Base-by-base conservation (phyloP, 164 flowering plant genomes). In the Kalanchoe fedtschenkoi region DNA sequence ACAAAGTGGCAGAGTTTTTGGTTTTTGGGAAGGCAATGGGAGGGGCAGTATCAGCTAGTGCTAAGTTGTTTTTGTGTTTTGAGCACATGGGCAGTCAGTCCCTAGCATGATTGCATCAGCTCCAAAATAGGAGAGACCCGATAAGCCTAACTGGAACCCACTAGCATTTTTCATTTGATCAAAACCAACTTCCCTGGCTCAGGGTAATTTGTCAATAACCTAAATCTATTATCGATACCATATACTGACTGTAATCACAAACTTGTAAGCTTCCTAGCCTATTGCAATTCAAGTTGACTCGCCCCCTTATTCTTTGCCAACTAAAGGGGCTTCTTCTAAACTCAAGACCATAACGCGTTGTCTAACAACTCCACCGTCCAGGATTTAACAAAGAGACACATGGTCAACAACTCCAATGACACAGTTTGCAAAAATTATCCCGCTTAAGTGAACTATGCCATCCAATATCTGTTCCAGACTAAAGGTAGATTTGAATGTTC, bases 41-140 rank as follows among this genome's bases (percentile, higher is more conserved):
- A 51, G 56, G n/a, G n/a, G 32, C 56, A 51, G 56, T 32, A 24
- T 14, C 56, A 51, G 56, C 56, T 51, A 51, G 32, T 51, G 32
- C 56, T 51, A 51, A 51, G 13, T 51, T 51, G 32, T 51, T 24
- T 26, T 13, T 11, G 17, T 26, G 11, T 37, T 9, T 51, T 24
- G 32, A 29, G 32, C 56, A 51, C 56, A 51, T 30, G 57, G 61
- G 8, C 42, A 11, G 41, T 3, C 42, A 11, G 41, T 3, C 61
- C 61, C 32, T 24, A 10, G 56, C 32, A 51, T 51, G 56, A 51
- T 51, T 51, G 56, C 56, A 51, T 51, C 24, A n/a, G 56, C 30
- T 28, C 28, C 56, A 26, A 10, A 17, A 26, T 4, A 26, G 21
- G 32, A 51, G 56, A 24, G 56, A 51, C 30, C 21, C 29, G 56